phyloP scores from a whole-genome alignment of 2,329 filamentous ascomycete genomes.

The Monosporascus ibericus region DNA sequence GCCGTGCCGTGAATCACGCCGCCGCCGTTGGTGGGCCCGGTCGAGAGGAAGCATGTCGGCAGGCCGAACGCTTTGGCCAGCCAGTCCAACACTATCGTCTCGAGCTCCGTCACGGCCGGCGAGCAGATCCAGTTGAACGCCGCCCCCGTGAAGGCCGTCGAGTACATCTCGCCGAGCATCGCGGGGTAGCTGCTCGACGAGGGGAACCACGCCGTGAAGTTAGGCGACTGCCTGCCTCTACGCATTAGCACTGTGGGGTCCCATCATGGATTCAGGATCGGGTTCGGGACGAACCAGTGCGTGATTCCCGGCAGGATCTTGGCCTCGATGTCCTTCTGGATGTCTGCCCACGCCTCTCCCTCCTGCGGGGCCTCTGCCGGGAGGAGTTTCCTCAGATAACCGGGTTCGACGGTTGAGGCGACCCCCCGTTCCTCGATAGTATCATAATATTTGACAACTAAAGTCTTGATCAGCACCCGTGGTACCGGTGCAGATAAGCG shows the following conservation, averaged over 20 bases:
- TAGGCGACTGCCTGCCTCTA: conserved; percentile 64
- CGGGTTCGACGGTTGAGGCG: conserved; percentile 71
- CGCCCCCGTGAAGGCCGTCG: conserved; percentile 77
- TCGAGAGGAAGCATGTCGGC: conserved; percentile 67
- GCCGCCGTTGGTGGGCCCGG: conserved; percentile 64
- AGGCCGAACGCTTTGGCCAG: conserved; percentile 69
- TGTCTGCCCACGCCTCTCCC: conserved; percentile 69
- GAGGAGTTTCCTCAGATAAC: conserved; percentile 77
- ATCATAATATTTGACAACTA: conserved; percentile 81
- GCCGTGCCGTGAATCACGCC: conserved; percentile 94
- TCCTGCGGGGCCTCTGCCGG: conserved; percentile 59
- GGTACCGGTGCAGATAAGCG: conserved; percentile 2
- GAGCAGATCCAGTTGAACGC: conserved; percentile 98
- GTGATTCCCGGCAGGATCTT: conserved; percentile 91
- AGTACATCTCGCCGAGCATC: conserved; percentile 90
- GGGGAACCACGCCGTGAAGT: conserved; percentile 95
- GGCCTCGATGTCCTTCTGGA: conserved; percentile 74
- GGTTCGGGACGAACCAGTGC: conserved; percentile 55
- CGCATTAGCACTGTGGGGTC: too few species aligned
- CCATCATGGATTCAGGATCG: background rate
- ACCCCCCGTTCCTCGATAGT: conserved; percentile 65
- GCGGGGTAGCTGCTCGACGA: conserved; percentile 75
- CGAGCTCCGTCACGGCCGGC: conserved; percentile 85
- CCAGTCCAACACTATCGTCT: conserved; percentile 92
- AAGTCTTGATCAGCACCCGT: conserved; percentile 1